Conservation (phyloP, 148 eudicot species). For the Rhododendron mucronatum region DNA sequence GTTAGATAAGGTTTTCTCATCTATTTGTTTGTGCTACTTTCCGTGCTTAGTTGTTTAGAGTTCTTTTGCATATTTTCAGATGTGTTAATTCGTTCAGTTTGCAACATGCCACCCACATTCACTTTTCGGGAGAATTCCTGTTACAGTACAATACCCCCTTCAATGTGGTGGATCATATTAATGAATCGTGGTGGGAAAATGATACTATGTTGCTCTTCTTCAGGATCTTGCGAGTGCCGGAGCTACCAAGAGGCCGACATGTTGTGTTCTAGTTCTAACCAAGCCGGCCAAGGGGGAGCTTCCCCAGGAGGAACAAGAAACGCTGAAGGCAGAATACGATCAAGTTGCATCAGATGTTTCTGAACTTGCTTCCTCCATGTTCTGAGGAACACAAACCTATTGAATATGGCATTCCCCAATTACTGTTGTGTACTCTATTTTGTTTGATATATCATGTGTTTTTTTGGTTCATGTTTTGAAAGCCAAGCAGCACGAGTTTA, state of each 20-base stretch:
- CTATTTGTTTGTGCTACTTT: too few species aligned
- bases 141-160: too few species aligned
- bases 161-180: background rate
- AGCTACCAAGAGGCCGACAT: conserved; percentile 90
- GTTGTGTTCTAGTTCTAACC: conserved; percentile 80
- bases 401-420: background rate
- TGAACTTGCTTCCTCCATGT: conserved; percentile 56
- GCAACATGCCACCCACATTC: background rate
- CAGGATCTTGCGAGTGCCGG: conserved; percentile 98
- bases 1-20: too few species aligned
- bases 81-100: too few species aligned
- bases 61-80: too few species aligned
- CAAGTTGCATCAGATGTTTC: conserved; percentile 63
- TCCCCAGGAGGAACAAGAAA: conserved; percentile 56
- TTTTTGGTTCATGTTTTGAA: background rate
- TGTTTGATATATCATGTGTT: background rate
- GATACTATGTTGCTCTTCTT: conserved; percentile 3
- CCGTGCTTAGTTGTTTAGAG: too few species aligned
- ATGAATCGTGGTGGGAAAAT: background rate
- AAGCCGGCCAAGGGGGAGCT: conserved; percentile 88
- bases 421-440: background rate
- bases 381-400: conserved; percentile 20
- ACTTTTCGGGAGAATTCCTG: background rate
- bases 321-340: conserved; percentile 58
- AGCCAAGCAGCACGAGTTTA: background rate